These are phyloP conservation scores for Daldinia vernicosa DNA, from an alignment of 495 filamentous ascomycete species.

Conservation along the genomic window DNA sequence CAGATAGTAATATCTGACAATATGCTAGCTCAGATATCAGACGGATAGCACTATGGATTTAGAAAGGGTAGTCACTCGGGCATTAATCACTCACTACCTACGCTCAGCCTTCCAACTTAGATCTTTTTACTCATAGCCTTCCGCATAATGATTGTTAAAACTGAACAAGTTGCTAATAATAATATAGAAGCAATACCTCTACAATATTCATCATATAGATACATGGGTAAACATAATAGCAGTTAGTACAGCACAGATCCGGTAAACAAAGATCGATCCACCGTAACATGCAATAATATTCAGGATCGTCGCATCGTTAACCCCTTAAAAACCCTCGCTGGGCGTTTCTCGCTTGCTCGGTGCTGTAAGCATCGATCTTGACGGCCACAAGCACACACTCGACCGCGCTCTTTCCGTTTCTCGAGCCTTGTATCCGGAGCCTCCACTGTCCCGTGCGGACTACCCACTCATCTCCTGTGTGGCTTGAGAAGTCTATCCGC, in stretches of 20 bases:
- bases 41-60: not conserved
- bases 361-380: constrained; percentile 79
- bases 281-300: not conserved
- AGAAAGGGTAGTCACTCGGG: not conserved
- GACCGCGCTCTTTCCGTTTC: constrained; percentile 64
- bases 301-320: constrained; percentile 5
- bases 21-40: not conserved
- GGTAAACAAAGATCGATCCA: not conserved
- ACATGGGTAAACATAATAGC: not conserved
- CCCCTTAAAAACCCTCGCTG: constrained; percentile 69
- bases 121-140: not conserved
- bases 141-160: no score
- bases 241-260: not conserved
- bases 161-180: not conserved
- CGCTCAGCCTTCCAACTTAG: not conserved
- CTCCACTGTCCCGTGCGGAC: constrained; percentile 85
- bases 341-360: constrained; percentile 73
- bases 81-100: not conserved
- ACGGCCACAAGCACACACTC: constrained; percentile 77
- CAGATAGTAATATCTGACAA: no score
- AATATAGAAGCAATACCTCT: not conserved
- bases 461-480: constrained; percentile 67
- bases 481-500: constrained; percentile 49
- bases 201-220: not conserved
- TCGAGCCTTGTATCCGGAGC: constrained; percentile 68